phyloP scores from a whole-genome alignment of 73 alveolate genomes.

The Paraurostyla sp. region DNA sequence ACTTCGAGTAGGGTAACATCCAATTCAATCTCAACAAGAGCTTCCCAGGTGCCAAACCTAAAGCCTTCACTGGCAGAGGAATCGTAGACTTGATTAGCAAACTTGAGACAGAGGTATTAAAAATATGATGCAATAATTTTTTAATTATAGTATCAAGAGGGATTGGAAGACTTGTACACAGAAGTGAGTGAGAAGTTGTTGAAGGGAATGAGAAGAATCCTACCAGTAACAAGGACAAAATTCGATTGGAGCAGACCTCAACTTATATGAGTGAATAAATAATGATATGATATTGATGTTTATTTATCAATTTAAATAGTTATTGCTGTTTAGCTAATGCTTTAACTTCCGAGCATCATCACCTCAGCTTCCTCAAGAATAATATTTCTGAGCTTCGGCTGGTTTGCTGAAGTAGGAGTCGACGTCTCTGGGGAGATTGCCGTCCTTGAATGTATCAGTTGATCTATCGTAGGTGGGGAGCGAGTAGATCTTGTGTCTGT shows the following conservation, averaged over 20 bases:
- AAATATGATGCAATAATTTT: not conserved
- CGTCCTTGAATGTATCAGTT: conserved; percentile 72
- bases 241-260: conserved; percentile 83
- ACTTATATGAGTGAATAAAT: not conserved
- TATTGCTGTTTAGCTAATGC: too few species aligned
- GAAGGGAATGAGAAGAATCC: conserved; percentile 86
- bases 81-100: conserved; percentile 66
- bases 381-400: conserved; percentile 37
- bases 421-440: conserved; percentile 73
- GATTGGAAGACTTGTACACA: conserved; percentile 80
- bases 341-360: too few species aligned
- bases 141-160: conserved; percentile 67
- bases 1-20: conserved; percentile 90
- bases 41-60: conserved; percentile 19
- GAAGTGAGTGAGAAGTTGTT: conserved; percentile 72
- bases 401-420: conserved; percentile 54
- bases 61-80: conserved; percentile 55
- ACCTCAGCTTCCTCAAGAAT: conserved; percentile 33
- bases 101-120: conserved; percentile 72
- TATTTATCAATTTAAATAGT: not conserved
- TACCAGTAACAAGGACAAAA: conserved; percentile 86
- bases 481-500: conserved; percentile 53
- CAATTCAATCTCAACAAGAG: conserved; percentile 82
- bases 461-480: conserved; percentile 60
- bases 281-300: not conserved